Base-by-base conservation (phyloP, 2,329 filamentous ascomycete species). In the Ceratocystis alfenasii region DNA sequence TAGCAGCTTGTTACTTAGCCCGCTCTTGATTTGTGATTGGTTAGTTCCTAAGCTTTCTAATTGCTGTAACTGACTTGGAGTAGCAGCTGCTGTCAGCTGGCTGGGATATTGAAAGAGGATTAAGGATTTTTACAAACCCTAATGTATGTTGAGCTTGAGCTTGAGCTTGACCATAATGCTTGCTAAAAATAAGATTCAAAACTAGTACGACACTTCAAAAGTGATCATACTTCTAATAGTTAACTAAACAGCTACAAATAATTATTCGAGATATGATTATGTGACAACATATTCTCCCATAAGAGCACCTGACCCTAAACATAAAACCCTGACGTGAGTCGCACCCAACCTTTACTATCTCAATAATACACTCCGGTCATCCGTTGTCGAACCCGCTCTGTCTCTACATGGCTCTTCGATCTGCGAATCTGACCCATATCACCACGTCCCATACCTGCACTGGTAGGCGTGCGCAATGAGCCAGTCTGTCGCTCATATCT, bases 341-440 rank as follows among this genome's bases (percentile, higher is more conserved):
- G 7, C 15, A 53, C 25, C 25, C 50, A 20, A 20, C 50, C 8
- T 25, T 25, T 15, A 55, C 50, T 20, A n/a, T 22, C 33, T 57
- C 61, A 67, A 36, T 67, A 65, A 59, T 65, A 62, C 30, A 62
- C 33, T 41, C 63, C 55, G 53, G 44, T 41, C 17, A 70, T 70
- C 64, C 73, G 70, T 20, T 76, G 75, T 10, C 76, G 73, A 57
- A 75, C 72, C 25, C 79, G 74, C 67, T 80, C 79, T 44, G 77
- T 73, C 67, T 81, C 79, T 28, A 78, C 77, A 67, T 81, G 79
- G 69, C 79, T 81, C 72, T 79, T 80, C 2, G 79, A 78, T 57
- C 80, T 73, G 60, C 78, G 64, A 10, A 30, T 12, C 30, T 22
- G 25, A 6, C 28, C 57, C 41, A 22, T 61, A 10, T 17, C 60